Conservation (phyloP, 2,329 filamentous ascomycete species). For the Aspergillus aculeatus region DNA sequence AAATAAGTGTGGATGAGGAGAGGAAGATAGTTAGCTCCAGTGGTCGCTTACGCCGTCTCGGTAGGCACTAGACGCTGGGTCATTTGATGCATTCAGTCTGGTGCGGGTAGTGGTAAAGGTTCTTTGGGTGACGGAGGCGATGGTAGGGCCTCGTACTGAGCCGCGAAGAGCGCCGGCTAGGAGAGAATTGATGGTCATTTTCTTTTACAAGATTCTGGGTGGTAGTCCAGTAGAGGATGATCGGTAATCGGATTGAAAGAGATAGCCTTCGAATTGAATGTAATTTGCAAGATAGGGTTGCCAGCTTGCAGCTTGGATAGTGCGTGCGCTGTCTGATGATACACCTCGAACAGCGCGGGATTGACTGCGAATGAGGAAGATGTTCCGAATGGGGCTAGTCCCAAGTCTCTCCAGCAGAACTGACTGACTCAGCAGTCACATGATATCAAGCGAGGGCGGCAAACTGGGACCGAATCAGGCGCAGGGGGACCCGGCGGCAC, state of each 20-base stretch:
- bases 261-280: no score
- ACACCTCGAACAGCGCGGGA: no score
- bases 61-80: constrained; percentile 18
- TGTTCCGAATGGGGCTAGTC: neutral
- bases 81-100: constrained; percentile 7
- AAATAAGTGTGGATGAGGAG: neutral
- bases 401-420: neutral
- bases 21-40: neutral
- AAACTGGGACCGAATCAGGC: constrained; percentile 14
- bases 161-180: neutral
- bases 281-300: no score
- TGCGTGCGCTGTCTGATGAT: no score
- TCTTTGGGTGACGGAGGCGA: constrained; percentile 2
- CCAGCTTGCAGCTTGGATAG: no score
- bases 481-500: neutral
- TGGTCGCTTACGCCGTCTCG: constrained; percentile 31
- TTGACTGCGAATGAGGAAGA: no score
- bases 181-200: neutral
- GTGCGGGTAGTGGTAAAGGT: constrained; percentile 15
- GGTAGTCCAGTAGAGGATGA: neutral
- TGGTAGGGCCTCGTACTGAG: neutral
- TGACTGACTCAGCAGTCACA: constrained; percentile 23
- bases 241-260: no score
- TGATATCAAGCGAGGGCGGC: constrained; percentile 22
- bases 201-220: neutral